Percentiles rank a stretch among this genome's conserved stretches.
These are phyloP conservation scores for Entoloma clypeatum DNA, from an alignment of 1,284 basidiomycete genomes.

Conservation along the genomic window DNA sequence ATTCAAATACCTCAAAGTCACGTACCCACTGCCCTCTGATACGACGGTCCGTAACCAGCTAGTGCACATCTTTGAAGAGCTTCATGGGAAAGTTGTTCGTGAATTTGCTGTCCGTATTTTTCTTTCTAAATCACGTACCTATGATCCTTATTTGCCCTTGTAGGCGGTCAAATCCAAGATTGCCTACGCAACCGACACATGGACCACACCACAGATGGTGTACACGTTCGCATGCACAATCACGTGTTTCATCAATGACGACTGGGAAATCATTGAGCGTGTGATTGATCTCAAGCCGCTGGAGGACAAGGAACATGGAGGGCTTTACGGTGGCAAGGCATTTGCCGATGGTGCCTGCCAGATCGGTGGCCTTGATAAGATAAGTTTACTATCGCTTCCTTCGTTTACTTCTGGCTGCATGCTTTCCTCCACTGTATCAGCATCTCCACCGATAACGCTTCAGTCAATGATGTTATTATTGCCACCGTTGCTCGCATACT, in stretches of 20 bases:
- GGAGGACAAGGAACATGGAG: slow-evolving; percentile 29
- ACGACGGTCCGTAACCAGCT: slow-evolving; percentile 28
- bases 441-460: slow-evolving; percentile 30
- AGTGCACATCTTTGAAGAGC: slow-evolving; percentile 22
- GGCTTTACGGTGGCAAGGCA: slow-evolving; percentile 23
- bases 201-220: slow-evolving; percentile 31
- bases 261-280: slow-evolving; percentile 28
- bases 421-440: slow-evolving; percentile 23
- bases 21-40: slow-evolving; percentile 25
- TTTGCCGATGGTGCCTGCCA: slow-evolving; percentile 20
- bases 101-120: slow-evolving; percentile 24
- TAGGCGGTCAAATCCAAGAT: slow-evolving; percentile 26
- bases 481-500: slow-evolving; percentile 17
- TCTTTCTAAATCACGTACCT: no score
- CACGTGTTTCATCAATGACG: slow-evolving; percentile 24
- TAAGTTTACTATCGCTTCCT: slow-evolving; percentile 19
- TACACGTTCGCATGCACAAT: slow-evolving; percentile 28
- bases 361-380: slow-evolving; percentile 27
- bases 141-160: slow-evolving; percentile 8
- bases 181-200: slow-evolving; percentile 26
- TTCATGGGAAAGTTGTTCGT: slow-evolving; percentile 26
- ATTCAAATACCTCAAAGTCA: slow-evolving; percentile 26
- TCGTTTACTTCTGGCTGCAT: neutral
- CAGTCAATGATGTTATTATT: slow-evolving; percentile 27
- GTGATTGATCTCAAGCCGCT: slow-evolving; percentile 29